Conservation (phyloP, 1,139 yeast species). For the Kodamaea sp. region DNA sequence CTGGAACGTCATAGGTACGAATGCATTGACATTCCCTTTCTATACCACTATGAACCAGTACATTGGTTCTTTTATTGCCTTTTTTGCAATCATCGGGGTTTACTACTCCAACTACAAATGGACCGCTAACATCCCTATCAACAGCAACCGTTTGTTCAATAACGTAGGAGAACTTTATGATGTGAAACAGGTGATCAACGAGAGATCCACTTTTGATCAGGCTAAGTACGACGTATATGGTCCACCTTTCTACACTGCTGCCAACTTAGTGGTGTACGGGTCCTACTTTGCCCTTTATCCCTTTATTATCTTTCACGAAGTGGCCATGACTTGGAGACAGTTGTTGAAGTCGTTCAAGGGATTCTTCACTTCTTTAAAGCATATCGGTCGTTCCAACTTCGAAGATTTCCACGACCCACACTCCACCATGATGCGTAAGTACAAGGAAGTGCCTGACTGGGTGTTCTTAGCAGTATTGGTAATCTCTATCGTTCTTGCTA, state of each 20-base stretch:
- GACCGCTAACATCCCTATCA: slow-evolving; percentile 18
- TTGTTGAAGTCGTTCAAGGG: slow-evolving; percentile 8
- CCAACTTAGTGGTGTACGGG: slow-evolving; percentile 43
- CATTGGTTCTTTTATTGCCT: slow-evolving; percentile 35
- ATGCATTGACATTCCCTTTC: slow-evolving; percentile 13
- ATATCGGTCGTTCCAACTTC: slow-evolving; percentile 10
- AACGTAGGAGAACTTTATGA: slow-evolving; percentile 16
- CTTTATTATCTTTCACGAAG: slow-evolving; percentile 12
- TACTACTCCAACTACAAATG: slow-evolving; percentile 22
- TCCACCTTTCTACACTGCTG: slow-evolving; percentile 47
- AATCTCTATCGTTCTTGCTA: slow-evolving; percentile 15
- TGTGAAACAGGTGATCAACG: slow-evolving; percentile 13
- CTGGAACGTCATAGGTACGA: slow-evolving; percentile 14
- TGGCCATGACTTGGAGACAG: not conserved
- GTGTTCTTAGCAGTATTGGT: slow-evolving; percentile 15
- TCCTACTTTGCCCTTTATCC: slow-evolving; percentile 26
- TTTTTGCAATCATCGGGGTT: slow-evolving; percentile 31
- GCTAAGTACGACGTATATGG: slow-evolving; percentile 26
- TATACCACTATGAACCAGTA: slow-evolving; percentile 41
- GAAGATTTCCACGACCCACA: slow-evolving; percentile 18
- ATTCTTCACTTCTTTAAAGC: slow-evolving; percentile 6
- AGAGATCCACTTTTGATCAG: slow-evolving; percentile 14
- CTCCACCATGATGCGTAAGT: slow-evolving; percentile 15
- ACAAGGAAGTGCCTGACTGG: slow-evolving; percentile 22
- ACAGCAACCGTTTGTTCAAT: slow-evolving; percentile 13